phyloP scores from a whole-genome alignment of 768 basidiomycete species.

The Fistulinella prunicolor region DNA sequence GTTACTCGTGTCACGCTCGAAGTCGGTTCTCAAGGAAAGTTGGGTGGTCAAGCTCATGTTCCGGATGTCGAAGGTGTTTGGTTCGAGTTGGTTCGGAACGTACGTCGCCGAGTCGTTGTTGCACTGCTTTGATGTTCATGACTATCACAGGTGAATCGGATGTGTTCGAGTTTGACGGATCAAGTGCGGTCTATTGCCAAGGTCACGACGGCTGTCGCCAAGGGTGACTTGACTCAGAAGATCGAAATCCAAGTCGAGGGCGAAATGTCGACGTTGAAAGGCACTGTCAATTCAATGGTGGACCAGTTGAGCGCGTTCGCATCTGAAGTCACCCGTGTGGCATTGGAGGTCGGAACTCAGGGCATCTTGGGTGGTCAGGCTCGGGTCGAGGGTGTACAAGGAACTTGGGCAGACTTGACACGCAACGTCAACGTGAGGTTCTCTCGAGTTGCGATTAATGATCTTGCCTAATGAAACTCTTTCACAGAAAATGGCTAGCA shows the following conservation, averaged over 20 bases:
- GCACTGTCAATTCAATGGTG: conserved; percentile 93
- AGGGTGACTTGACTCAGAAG: conserved; percentile 88
- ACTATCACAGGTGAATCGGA: conserved; percentile 59
- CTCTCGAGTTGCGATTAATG: neutral
- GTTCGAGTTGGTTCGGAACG: conserved; percentile 77
- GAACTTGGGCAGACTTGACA: conserved; percentile 90
- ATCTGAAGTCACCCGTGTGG: conserved; percentile 77
- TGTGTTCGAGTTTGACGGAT: conserved; percentile 79
- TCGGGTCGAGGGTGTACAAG: conserved; percentile 85
- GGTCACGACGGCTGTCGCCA: conserved; percentile 87
- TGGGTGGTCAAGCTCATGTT: conserved; percentile 86
- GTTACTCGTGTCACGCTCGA: conserved; percentile 82
- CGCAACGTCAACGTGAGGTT: conserved; percentile 78
- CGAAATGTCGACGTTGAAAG: conserved; percentile 82
- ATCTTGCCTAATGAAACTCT: neutral
- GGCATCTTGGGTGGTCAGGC: conserved; percentile 92
- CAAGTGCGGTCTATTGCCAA: conserved; percentile 80
- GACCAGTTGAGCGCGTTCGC: conserved; percentile 86
- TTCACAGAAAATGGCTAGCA: conserved; percentile 81
- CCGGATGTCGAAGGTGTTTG: conserved; percentile 92
- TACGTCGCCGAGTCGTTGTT: conserved; percentile 29
- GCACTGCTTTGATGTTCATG: conserved; percentile 7
- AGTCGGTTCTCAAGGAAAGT: conserved; percentile 85
- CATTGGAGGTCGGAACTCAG: conserved; percentile 86
- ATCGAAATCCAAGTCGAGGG: conserved; percentile 88